Evolutionary conservation across 2,329 filamentous ascomycete genomes (phyloP).

Genomic region (Fusarium tjaetaba): DNA sequence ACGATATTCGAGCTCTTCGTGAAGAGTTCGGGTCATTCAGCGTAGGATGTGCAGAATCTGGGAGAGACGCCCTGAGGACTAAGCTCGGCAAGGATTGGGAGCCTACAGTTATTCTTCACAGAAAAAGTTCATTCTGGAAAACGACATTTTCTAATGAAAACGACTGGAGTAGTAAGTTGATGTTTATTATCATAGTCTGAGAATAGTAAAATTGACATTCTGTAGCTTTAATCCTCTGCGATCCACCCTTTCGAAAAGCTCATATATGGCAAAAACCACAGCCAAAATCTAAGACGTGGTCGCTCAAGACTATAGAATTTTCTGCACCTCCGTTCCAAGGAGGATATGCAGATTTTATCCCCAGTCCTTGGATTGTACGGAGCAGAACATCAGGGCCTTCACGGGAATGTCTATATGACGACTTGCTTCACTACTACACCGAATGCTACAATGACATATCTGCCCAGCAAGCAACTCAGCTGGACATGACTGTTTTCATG

Average conservation of each 20-base stretch:
- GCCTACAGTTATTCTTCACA: not conserved
- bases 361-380: not conserved
- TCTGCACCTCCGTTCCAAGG: not conserved
- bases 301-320: not conserved
- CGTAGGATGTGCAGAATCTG: not conserved
- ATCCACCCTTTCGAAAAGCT: not conserved
- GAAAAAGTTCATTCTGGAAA: conserved; percentile 8
- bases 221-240: not conserved
- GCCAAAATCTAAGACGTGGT: not conserved
- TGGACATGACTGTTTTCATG: not conserved
- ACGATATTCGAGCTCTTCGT: not conserved
- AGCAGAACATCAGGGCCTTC: not conserved
- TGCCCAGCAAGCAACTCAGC: not conserved
- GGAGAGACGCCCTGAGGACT: not conserved
- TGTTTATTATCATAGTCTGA: not conserved
- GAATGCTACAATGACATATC: conserved; percentile 8
- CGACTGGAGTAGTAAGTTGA: not conserved
- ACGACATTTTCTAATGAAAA: not conserved
- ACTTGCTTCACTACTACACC: not conserved
- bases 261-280: not conserved
- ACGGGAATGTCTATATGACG: not conserved
- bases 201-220: not conserved
- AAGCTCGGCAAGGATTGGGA: conserved; percentile 5
- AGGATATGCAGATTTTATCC: conserved; percentile 2
- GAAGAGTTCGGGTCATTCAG: not conserved